phyloP scores from a whole-genome alignment of 2,329 filamentous ascomycete genomes.

The Microcyclospora tardicrescens region DNA sequence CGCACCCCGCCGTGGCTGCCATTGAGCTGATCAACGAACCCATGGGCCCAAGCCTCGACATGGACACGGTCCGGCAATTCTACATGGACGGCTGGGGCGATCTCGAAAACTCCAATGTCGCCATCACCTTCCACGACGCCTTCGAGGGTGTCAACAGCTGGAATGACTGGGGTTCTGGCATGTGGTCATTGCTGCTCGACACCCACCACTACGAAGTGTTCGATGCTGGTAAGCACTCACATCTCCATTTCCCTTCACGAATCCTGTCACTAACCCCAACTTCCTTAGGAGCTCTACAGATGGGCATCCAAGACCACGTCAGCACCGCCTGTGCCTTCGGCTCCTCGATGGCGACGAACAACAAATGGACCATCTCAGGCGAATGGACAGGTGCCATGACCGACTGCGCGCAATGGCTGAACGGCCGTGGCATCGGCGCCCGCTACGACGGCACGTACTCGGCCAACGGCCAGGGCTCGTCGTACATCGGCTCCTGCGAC shows the following conservation, averaged over 20 bases:
- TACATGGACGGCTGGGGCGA: constrained; percentile 38
- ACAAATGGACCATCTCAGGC: constrained; percentile 35
- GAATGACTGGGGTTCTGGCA: constrained; percentile 32
- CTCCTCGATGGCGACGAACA: constrained; percentile 31
- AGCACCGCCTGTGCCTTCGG: constrained; percentile 33
- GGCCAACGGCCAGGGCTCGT: constrained; percentile 20
- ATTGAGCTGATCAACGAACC: constrained; percentile 39
- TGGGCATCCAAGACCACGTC: constrained; percentile 28
- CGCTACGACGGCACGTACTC: constrained; percentile 32
- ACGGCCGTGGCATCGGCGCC: constrained; percentile 34
- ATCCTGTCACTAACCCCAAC: too few relatives aligned
- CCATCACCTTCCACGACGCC: constrained; percentile 35
- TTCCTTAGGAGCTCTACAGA: constrained; percentile 15
- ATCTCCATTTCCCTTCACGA: too few relatives aligned
- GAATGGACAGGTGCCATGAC: constrained; percentile 37
- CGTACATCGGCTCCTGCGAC: constrained; percentile 30
- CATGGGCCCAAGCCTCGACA: constrained; percentile 29
- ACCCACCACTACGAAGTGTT: constrained; percentile 39
- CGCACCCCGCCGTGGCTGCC: constrained; percentile 32
- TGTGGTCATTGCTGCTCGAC: constrained; percentile 33
- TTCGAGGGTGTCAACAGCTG: constrained; percentile 33
- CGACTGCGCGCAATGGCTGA: constrained; percentile 37
- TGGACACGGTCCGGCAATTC: constrained; percentile 32
- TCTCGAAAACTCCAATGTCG: constrained; percentile 28
- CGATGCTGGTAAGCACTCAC: constrained; percentile 16